Conservation (phyloP, 306 rosid genomes). For the Begonia masoniana region DNA sequence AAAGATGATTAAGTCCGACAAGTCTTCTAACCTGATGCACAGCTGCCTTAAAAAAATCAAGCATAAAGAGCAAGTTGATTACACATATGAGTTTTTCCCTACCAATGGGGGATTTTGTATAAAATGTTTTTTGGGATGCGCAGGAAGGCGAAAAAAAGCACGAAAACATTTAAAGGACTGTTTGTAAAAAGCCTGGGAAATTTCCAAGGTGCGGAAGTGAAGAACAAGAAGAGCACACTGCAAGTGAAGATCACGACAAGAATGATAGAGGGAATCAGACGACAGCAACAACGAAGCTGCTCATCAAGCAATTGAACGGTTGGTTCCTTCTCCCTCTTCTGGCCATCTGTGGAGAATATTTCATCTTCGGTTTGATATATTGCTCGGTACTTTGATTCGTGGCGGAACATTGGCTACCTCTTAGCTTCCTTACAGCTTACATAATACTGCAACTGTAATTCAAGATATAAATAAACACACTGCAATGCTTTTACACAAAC, state of each 20-base stretch:
- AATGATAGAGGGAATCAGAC: constrained; percentile 26
- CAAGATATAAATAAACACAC: too few relatives aligned
- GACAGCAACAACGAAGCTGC: constrained; percentile 43
- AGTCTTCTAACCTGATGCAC: constrained; percentile 71
- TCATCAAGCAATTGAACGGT: constrained; percentile 19
- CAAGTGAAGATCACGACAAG: constrained; percentile 26
- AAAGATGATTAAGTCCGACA: constrained; percentile 75
- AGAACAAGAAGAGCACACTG: constrained; percentile 22
- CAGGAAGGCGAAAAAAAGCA: constrained; percentile 68
- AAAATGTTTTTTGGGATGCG: constrained; percentile 8
- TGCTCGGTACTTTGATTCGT: constrained; percentile 47
- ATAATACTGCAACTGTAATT: too few relatives aligned
- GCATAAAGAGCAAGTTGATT: constrained; percentile 68
- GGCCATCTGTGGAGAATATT: constrained; percentile 43
- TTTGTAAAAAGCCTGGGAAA: constrained; percentile 96
- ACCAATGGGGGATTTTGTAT: not conserved
- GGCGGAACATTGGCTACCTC: too few relatives aligned
- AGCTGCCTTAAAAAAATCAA: constrained; percentile 62
- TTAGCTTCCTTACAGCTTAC: too few relatives aligned
- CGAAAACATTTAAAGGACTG: constrained; percentile 77
- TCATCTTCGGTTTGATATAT: constrained; percentile 43
- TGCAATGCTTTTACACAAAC: too few relatives aligned
- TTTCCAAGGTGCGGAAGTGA: constrained; percentile 41
- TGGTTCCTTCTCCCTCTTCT: constrained; percentile 54
- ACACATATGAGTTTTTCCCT: too few relatives aligned